These are phyloP conservation scores for Penicillium alfredii DNA, from an alignment of 495 filamentous ascomycete genomes.

Conservation along the genomic window DNA sequence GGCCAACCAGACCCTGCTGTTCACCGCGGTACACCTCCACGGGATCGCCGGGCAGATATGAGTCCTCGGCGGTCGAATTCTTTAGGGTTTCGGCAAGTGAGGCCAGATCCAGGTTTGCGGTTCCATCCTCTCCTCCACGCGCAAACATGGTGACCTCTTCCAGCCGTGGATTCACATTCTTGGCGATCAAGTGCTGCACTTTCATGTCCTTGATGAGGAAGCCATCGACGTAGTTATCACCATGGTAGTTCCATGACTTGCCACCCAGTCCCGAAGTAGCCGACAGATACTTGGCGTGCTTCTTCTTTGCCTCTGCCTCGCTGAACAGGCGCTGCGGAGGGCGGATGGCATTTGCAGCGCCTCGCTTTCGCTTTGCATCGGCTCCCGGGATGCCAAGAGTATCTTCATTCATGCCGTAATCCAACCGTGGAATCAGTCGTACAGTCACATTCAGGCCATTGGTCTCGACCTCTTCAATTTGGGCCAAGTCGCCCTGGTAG, in stretches of 20 bases:
- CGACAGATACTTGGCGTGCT: slow-evolving; percentile 65
- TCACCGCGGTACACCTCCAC: slow-evolving; percentile 96
- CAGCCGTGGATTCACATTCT: slow-evolving; percentile 85
- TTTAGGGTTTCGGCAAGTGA: slow-evolving; percentile 83
- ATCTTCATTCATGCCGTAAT: slow-evolving; percentile 87
- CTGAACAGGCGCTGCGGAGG: slow-evolving; percentile 91
- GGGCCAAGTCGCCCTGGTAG: slow-evolving; percentile 84
- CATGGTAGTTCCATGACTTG: slow-evolving; percentile 76
- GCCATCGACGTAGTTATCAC: slow-evolving; percentile 85
- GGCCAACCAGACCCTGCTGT: slow-evolving; percentile 84
- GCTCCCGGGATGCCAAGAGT: slow-evolving; percentile 43
- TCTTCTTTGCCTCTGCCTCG: slow-evolving; percentile 87
- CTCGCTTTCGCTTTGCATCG: slow-evolving; percentile 72
- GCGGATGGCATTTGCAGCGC: slow-evolving; percentile 48
- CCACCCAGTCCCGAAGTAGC: slow-evolving; percentile 48
- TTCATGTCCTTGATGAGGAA: slow-evolving; percentile 94
- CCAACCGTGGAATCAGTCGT: slow-evolving; percentile 79
- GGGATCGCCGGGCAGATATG: slow-evolving; percentile 84
- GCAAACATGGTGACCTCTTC: slow-evolving; percentile 95
- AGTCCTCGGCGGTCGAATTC: slow-evolving; percentile 64
- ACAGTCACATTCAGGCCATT: slow-evolving; percentile 87
- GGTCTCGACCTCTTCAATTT: slow-evolving; percentile 87
- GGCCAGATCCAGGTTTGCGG: slow-evolving; percentile 85
- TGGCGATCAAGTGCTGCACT: slow-evolving; percentile 72
- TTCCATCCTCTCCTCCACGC: slow-evolving; percentile 80